Conservation (phyloP, 345 rosid species). For the Gossypium ekmanianum region DNA sequence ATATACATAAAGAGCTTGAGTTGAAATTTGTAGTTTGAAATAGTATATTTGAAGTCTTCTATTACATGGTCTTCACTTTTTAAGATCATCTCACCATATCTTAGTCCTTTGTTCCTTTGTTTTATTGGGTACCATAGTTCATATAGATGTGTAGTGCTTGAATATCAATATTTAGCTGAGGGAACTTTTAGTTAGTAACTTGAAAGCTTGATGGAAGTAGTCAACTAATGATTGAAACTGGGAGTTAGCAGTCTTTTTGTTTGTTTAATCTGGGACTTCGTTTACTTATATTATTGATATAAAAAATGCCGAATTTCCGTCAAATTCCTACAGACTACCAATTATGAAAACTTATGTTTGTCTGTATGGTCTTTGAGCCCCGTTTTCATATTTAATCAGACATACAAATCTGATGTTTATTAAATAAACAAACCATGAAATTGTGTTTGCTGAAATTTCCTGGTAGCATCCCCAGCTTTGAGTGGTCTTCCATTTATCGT, state of each 20-base stretch:
- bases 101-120: background rate
- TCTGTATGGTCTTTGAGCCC: background rate
- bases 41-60: background rate
- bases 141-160: background rate
- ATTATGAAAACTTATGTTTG: background rate
- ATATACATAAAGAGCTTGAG: background rate
- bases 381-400: background rate
- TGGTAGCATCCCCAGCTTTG: background rate
- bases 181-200: conserved; percentile 5
- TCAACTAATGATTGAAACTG: background rate
- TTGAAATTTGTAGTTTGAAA: background rate
- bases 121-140: background rate
- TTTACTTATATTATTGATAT: background rate
- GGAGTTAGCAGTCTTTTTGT: background rate
- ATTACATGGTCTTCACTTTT: background rate
- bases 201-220: conserved; percentile 5
- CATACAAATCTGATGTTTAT: background rate
- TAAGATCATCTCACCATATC: background rate
- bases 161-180: background rate
- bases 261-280: conserved; percentile 1
- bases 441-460: background rate
- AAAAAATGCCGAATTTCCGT: background rate
- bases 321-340: background rate
- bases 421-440: conserved; percentile 1
- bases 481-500: background rate